These are phyloP conservation scores for Lipomyces starkeyi DNA, from an alignment of 805 yeast genomes.

Conservation along the genomic window DNA sequence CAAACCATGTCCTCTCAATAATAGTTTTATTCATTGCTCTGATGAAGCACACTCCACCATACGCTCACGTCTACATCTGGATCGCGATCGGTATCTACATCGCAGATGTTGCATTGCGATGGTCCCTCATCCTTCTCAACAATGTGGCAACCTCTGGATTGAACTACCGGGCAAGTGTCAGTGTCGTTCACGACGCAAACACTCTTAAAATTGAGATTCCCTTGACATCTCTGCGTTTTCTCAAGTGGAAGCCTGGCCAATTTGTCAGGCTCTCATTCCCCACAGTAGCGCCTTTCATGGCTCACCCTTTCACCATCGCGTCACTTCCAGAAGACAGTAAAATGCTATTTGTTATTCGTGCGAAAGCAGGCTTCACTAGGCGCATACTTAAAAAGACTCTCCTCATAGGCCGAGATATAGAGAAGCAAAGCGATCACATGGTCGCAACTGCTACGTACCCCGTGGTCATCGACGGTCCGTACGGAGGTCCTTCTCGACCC, in stretches of 20 bases:
- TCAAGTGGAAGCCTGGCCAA: constrained; percentile 40
- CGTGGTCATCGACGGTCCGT: constrained; percentile 55
- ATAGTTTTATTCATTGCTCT: constrained; percentile 39
- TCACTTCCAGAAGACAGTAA: constrained; percentile 49
- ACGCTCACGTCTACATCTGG: constrained; percentile 39
- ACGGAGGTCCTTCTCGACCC: constrained; percentile 53
- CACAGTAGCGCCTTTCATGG: constrained; percentile 29
- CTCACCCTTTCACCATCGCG: constrained; percentile 48
- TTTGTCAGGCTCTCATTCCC: constrained; percentile 36
- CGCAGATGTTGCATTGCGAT: constrained; percentile 39
- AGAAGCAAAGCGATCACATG: neutral
- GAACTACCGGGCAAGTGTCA: constrained; percentile 30
- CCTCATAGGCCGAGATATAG: neutral
- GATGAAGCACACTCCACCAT: constrained; percentile 39
- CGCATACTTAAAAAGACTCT: constrained; percentile 8
- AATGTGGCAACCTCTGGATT: constrained; percentile 21
- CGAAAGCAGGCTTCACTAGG: constrained; percentile 28
- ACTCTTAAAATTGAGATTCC: constrained; percentile 23
- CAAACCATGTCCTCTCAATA: constrained; percentile 39
- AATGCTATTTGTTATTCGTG: constrained; percentile 51
- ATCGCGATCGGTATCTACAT: constrained; percentile 39
- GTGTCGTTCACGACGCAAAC: constrained; percentile 8
- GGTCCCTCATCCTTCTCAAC: constrained; percentile 25
- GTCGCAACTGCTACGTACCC: constrained; percentile 40
- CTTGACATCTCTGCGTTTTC: neutral